Evolutionary conservation across 345 rosid genomes (phyloP), one percentile per base, ranked within the genome.

Genomic region (Arabidopsis arenosa): DNA sequence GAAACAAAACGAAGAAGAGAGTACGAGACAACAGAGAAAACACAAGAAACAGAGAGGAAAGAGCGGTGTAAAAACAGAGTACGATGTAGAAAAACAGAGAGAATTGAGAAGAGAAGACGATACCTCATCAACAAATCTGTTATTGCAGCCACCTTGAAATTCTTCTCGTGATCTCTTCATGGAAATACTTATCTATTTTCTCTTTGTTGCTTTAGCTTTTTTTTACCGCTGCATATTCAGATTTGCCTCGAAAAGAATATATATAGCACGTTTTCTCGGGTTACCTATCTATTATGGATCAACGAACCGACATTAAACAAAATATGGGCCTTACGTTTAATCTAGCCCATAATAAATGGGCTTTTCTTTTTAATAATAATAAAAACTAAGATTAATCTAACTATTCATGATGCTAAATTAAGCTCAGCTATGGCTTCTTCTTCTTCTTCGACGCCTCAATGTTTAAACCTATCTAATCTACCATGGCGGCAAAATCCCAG

Each of bases 211-310:
- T 18, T 66, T 11, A 11, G 58, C 23, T 63, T 63, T 64, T 64
- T 10, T 13, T 5, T 26, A 1, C 4, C 36, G 2, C 30, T 3
- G 17, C 56, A 30, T 15, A 12, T 66, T 52, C 37, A 51, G 72
- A 36, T 66, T 66, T 66, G 59, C 71, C 71, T 66, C 59, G 72
- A 4, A 37, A n/a, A 52, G 37, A 36, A 51, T 63, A 45, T 64
- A 45, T 63, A 63, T 44, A 63, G 8, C n/a, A 14, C 39, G 26
- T 26, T 41, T 40, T 57, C 33, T 18, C 1, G 21, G 21, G 21
- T 18, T 18, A 18, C 21, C 21, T 18, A 18, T 18, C 21, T 18
- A 18, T 18, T 18, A 18, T 18, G 21, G 21, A 18, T 18, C 21
- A 18, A 18, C 21, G 21, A 18, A 18, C 21, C 21, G 21, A 18